Evolutionary conservation across 2,329 filamentous ascomycete genomes (phyloP).

Genomic region (Escovopsis sp.): DNA sequence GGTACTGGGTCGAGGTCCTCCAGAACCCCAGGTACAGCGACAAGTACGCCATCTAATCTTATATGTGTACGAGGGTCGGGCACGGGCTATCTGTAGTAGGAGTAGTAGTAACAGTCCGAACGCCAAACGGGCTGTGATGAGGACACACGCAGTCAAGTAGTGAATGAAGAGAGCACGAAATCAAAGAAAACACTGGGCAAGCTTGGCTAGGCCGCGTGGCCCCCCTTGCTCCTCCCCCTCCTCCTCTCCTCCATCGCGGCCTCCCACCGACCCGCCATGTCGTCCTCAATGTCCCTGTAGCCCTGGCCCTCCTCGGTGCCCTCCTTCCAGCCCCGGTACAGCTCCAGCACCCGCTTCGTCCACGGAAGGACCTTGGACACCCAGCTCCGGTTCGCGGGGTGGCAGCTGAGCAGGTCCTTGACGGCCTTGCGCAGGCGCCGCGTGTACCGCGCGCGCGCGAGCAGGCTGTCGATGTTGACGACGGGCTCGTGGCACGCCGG

Average conservation of each 20-base stretch:
- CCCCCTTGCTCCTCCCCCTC: neutral
- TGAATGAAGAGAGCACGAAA: no score
- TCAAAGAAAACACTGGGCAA: no score
- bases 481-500: slow-evolving; percentile 10
- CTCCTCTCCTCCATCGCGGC: neutral
- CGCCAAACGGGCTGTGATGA: no score
- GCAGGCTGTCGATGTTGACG: slow-evolving; percentile 17
- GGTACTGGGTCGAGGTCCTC: slow-evolving; percentile 68
- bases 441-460: slow-evolving; percentile 16
- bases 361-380: slow-evolving; percentile 3
- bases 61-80: neutral
- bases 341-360: slow-evolving; percentile 11
- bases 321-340: slow-evolving; percentile 17
- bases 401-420: slow-evolving; percentile 11
- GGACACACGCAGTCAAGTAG: no score
- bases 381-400: slow-evolving; percentile 6
- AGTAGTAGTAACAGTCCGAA: no score
- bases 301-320: slow-evolving; percentile 15
- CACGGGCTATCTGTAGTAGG: no score
- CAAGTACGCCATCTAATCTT: slow-evolving; percentile 18
- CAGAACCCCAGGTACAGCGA: slow-evolving; percentile 59
- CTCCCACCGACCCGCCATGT: slow-evolving; percentile 4
- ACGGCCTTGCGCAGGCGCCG: slow-evolving; percentile 11
- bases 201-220: no score
- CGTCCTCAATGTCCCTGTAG: slow-evolving; percentile 18